phyloP scores from a whole-genome alignment of 2,329 filamentous ascomycete species.

The Aspergillus sp. region DNA sequence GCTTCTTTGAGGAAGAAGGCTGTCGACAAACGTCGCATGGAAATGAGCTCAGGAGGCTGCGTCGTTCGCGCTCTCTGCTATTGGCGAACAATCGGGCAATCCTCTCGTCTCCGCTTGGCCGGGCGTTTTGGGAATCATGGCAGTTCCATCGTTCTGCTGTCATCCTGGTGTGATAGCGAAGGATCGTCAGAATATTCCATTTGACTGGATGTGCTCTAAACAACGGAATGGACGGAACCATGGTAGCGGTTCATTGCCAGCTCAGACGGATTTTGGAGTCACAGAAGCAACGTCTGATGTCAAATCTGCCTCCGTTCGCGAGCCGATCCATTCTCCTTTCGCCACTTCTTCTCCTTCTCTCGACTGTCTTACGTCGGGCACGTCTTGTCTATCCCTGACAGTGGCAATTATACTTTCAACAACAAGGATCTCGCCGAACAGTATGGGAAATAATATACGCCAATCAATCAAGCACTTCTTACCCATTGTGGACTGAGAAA shows the following conservation, averaged over 20 bases:
- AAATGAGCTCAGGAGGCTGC: conserved; percentile 13
- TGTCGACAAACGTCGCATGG: conserved; percentile 19
- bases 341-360: conserved; percentile 29
- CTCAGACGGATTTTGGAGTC: conserved; percentile 26
- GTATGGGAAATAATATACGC: conserved; percentile 20
- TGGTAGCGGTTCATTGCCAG: conserved; percentile 31
- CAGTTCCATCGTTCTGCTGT: conserved; percentile 10
- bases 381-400: conserved; percentile 20
- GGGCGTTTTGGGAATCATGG: conserved; percentile 11
- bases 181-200: conserved; percentile 24
- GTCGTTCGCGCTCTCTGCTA: conserved; percentile 9
- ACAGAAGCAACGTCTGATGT: conserved; percentile 15
- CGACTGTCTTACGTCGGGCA: conserved; percentile 25
- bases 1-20: conserved; percentile 23
- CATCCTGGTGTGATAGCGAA: conserved; percentile 18
- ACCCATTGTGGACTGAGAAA: neutral
- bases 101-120: conserved; percentile 19
- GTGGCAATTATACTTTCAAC: conserved; percentile 23
- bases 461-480: conserved; percentile 21
- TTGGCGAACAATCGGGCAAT: conserved; percentile 16
- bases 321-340: conserved; percentile 25
- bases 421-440: conserved; percentile 29
- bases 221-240: conserved; percentile 23
- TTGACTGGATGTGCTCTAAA: conserved; percentile 18
- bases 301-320: conserved; percentile 18